These are phyloP conservation scores for Jatropha multifida DNA, from an alignment of 441 rosid genomes.

Conservation along the genomic window DNA sequence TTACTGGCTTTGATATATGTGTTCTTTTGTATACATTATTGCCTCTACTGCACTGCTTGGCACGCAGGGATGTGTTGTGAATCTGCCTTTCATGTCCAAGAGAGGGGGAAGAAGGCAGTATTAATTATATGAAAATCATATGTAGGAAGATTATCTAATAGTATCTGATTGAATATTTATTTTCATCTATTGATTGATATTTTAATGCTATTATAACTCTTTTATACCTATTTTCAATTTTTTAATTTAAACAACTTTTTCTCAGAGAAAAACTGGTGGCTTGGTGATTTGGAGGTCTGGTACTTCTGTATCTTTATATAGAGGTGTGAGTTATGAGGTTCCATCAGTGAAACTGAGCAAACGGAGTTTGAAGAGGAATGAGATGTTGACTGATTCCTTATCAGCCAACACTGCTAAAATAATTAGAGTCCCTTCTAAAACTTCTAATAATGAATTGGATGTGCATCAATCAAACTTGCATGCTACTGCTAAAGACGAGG, in stretches of 20 bases:
- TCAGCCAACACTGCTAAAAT: conserved; percentile 27
- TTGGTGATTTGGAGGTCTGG: conserved; percentile 97
- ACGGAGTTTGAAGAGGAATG: conserved; percentile 34
- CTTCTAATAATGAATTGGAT: conserved; percentile 28
- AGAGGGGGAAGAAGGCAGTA: neutral
- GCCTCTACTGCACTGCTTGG: neutral
- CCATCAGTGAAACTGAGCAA: conserved; percentile 46
- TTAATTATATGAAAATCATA: neutral
- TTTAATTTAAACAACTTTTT: neutral
- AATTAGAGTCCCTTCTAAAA: conserved; percentile 23
- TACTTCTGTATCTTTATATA: conserved; percentile 67
- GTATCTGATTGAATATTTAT: neutral
- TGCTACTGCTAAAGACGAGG: conserved; percentile 22
- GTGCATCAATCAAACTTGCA: conserved; percentile 33
- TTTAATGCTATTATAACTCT: neutral
- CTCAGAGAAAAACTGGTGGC: conserved; percentile 92
- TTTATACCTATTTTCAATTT: conserved; percentile 8
- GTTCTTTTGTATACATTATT: conserved; percentile 3
- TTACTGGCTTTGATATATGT: neutral
- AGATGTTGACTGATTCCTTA: conserved; percentile 20
- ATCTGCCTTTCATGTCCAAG: neutral
- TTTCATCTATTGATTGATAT: neutral
- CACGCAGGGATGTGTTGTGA: conserved; percentile 2
- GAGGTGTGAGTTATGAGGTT: conserved; percentile 64
- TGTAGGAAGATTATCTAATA: neutral